phyloP scores from a whole-genome alignment of 2,329 filamentous ascomycete genomes.

The Aureobasidium sp. region DNA sequence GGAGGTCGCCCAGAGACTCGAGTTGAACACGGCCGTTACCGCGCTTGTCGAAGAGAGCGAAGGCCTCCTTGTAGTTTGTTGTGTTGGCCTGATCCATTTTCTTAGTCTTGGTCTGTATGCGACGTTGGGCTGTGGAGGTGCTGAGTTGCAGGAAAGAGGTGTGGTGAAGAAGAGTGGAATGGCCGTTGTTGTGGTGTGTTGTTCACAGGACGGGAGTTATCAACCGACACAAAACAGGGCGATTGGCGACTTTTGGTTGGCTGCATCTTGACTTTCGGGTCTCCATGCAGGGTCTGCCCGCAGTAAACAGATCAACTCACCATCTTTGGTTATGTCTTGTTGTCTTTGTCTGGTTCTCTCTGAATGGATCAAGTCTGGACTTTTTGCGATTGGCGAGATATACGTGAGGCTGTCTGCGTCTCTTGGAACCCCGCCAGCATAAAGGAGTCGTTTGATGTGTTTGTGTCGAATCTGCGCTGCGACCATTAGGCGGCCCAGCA shows the following conservation, averaged over 20 bases:
- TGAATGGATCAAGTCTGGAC: neutral
- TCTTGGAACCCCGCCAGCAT: neutral
- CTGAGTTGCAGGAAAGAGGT: neutral
- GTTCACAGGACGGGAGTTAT: neutral
- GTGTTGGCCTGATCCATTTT: constrained; percentile 54
- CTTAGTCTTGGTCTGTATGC: constrained; percentile 6
- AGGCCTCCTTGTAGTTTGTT: constrained; percentile 99
- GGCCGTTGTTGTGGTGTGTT: constrained; percentile 9
- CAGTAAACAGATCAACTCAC: constrained; percentile 9
- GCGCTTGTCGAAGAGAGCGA: constrained; percentile 99
- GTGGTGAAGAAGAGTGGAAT: constrained; percentile 1
- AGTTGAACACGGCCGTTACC: constrained; percentile 85
- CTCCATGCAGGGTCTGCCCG: constrained; percentile 10
- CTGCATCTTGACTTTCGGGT: constrained; percentile 7
- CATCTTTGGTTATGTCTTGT: neutral
- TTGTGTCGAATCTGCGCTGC: constrained; percentile 8
- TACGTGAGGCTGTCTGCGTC: constrained; percentile 3
- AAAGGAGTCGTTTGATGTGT: constrained; percentile 12
- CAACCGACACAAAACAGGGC: constrained; percentile 4
- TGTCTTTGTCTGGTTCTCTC: neutral
- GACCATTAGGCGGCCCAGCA: neutral
- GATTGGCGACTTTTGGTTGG: constrained; percentile 10
- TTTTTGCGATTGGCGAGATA: neutral
- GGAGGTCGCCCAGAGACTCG: constrained; percentile 81
- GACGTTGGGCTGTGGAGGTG: neutral